Evolutionary conservation across 805 yeast species (phyloP).

Genomic region (Metschnikowia aberdeeniae): DNA sequence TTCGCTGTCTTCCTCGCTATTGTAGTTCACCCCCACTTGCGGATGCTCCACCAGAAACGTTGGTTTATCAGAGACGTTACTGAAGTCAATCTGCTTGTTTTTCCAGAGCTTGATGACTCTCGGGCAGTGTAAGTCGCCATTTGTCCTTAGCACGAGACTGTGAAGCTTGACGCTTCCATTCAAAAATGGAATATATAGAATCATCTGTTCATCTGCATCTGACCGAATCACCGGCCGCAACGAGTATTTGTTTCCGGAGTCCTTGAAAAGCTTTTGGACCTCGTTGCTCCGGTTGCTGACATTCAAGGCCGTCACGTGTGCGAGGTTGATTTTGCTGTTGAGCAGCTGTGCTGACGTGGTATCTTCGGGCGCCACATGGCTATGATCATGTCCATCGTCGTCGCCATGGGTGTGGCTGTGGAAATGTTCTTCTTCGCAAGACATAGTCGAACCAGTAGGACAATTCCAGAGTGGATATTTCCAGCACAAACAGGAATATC

Average conservation of each 20-base stretch:
- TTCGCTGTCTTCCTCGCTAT: slow-evolving; percentile 35
- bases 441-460: slow-evolving; percentile 2
- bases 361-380: slow-evolving; percentile 59
- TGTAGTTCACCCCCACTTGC: slow-evolving; percentile 45
- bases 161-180: slow-evolving; percentile 69
- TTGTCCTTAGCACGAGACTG: slow-evolving; percentile 66
- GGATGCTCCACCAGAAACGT: slow-evolving; percentile 61
- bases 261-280: slow-evolving; percentile 49
- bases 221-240: slow-evolving; percentile 48
- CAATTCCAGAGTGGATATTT: background rate
- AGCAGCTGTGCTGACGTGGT: slow-evolving; percentile 71
- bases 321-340: slow-evolving; percentile 53
- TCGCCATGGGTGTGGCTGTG: slow-evolving; percentile 6
- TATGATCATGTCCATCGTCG: slow-evolving; percentile 28
- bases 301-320: slow-evolving; percentile 62
- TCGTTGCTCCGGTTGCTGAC: slow-evolving; percentile 51
- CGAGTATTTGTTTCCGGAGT: slow-evolving; percentile 46
- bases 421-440: slow-evolving; percentile 13
- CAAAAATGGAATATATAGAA: slow-evolving; percentile 71
- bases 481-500: background rate
- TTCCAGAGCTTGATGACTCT: slow-evolving; percentile 65
- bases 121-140: slow-evolving; percentile 65
- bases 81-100: slow-evolving; percentile 74
- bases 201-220: slow-evolving; percentile 79
- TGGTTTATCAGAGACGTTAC: slow-evolving; percentile 49